phyloP scores from a whole-genome alignment of 1,139 yeast species.

The Nakaseomyces nivariensis region DNA sequence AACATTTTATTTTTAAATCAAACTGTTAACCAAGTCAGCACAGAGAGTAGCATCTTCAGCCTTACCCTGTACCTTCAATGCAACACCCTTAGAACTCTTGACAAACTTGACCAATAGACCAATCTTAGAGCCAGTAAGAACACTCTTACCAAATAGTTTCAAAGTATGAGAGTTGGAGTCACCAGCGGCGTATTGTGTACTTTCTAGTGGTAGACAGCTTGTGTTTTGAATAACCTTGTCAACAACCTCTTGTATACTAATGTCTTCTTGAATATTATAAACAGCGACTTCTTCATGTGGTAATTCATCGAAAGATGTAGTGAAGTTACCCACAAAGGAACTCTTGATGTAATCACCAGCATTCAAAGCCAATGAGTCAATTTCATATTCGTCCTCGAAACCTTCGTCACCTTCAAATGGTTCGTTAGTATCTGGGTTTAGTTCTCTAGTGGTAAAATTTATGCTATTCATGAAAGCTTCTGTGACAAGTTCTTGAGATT shows the following conservation, averaged over 20 bases:
- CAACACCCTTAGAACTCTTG: constrained; percentile 59
- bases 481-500: constrained; percentile 39
- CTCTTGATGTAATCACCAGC: constrained; percentile 83
- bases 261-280: constrained; percentile 42
- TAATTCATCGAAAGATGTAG: constrained; percentile 65
- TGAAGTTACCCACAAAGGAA: constrained; percentile 69
- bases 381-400: constrained; percentile 85
- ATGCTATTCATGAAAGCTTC: constrained; percentile 60
- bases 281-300: constrained; percentile 50
- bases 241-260: constrained; percentile 42
- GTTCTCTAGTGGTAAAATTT: constrained; percentile 69
- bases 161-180: constrained; percentile 57
- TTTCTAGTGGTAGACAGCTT: constrained; percentile 59
- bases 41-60: constrained; percentile 48
- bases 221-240: constrained; percentile 44
- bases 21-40: constrained; percentile 39
- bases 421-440: constrained; percentile 63
- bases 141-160: constrained; percentile 76
- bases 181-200: constrained; percentile 55
- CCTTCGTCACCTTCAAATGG: constrained; percentile 72
- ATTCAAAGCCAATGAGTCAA: constrained; percentile 65
- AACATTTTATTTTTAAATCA: constrained; percentile 12
- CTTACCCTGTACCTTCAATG: constrained; percentile 67
- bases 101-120: constrained; percentile 68
- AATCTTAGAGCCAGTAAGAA: constrained; percentile 54